These are phyloP conservation scores for Boletus sp. DNA, from an alignment of 1,284 basidiomycete species.

Conservation along the genomic window DNA sequence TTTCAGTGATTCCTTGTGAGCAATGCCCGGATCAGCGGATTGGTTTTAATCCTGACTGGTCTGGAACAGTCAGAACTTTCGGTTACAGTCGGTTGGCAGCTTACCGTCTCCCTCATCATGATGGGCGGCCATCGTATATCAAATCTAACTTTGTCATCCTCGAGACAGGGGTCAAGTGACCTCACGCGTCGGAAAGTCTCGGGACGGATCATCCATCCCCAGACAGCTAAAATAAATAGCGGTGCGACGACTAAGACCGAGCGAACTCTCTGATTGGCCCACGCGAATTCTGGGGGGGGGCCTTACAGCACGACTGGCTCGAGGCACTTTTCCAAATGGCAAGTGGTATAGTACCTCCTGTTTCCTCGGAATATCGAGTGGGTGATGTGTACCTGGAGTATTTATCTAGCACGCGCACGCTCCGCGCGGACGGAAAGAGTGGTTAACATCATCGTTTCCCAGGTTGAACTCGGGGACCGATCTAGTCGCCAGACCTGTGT, in stretches of 20 bases:
- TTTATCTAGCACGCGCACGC: background rate
- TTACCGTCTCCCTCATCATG: too few species aligned
- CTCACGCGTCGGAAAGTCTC: background rate
- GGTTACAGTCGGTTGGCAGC: too few species aligned
- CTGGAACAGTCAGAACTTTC: too few species aligned
- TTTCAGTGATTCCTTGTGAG: too few species aligned
- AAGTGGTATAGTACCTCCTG: background rate
- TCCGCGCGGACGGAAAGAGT: slow-evolving; percentile 1
- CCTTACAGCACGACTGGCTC: background rate
- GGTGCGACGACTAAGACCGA: background rate
- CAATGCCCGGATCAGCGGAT: too few species aligned
- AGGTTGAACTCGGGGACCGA: background rate
- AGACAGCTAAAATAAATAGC: slow-evolving; percentile 1
- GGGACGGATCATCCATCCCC: background rate
- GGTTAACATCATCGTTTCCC: background rate
- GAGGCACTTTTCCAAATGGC: background rate
- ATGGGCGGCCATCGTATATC: background rate
- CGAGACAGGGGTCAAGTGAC: slow-evolving; percentile 3
- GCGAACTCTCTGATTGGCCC: background rate
- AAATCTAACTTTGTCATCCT: slow-evolving; percentile 18
- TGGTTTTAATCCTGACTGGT: too few species aligned
- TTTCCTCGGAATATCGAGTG: background rate
- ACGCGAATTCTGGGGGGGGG: background rate
- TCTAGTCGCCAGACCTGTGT: slow-evolving; percentile 1
- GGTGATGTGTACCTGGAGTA: background rate